Percentiles rank a stretch among this genome's conserved stretches.
Conservation (phyloP, 2,329 filamentous ascomycete species). For the Aspergillus brasiliensis region DNA sequence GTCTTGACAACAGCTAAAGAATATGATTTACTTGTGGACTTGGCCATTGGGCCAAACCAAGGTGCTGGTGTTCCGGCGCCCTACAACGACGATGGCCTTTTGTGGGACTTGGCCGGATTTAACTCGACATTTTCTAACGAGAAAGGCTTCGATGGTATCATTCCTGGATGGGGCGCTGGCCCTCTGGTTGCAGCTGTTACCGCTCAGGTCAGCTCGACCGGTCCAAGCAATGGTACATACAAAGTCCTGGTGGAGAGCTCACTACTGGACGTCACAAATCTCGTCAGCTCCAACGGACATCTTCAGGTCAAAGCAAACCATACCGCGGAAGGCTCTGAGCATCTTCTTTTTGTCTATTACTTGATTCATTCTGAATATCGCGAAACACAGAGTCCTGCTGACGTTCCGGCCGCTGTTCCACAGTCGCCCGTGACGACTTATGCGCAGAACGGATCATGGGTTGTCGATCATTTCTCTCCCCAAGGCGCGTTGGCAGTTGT, state of each 20-base stretch:
- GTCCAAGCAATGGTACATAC: neutral
- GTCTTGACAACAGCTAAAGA: slow-evolving; percentile 24
- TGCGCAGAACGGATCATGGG: slow-evolving; percentile 1
- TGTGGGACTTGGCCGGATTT: slow-evolving; percentile 8
- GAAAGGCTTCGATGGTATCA: neutral
- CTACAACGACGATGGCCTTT: slow-evolving; percentile 32
- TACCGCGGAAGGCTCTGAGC: neutral
- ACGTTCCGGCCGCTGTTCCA: neutral
- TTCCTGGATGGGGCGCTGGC: slow-evolving; percentile 9
- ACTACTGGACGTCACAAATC: neutral
- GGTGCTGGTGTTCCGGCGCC: slow-evolving; percentile 50
- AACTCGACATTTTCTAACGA: neutral
- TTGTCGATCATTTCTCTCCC: slow-evolving; percentile 4
- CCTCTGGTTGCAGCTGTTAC: neutral
- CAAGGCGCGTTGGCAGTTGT: neutral
- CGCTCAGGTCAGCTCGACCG: neutral
- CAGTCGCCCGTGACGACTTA: neutral
- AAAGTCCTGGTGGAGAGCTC: neutral
- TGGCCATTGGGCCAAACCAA: slow-evolving; percentile 51
- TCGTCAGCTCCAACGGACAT: neutral
- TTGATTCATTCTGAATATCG: neutral
- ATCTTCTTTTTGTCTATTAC: neutral
- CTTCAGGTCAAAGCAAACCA: neutral
- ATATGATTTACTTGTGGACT: slow-evolving; percentile 47
- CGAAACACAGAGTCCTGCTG: neutral